These are phyloP conservation scores for Aspergillus intermedius DNA, from an alignment of 2,329 filamentous ascomycete species.

Conservation along the genomic window DNA sequence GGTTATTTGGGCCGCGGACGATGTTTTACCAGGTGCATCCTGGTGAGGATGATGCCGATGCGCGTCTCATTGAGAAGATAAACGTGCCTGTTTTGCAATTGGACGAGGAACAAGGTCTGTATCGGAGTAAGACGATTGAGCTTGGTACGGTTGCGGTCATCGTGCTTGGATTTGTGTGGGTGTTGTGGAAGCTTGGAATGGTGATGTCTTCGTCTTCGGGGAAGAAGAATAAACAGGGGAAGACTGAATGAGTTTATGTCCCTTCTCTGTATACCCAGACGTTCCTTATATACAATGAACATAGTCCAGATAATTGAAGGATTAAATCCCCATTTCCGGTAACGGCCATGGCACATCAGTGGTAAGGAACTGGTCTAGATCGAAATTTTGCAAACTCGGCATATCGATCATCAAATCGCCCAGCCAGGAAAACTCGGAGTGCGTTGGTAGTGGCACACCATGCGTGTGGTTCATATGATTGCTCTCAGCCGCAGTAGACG, in stretches of 20 bases:
- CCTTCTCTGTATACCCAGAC: background rate
- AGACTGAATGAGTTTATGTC: slow-evolving; percentile 18
- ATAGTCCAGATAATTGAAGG: background rate
- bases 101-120: slow-evolving; percentile 40
- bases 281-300: background rate
- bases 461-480: background rate
- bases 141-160: slow-evolving; percentile 55
- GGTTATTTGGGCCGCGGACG: slow-evolving; percentile 66
- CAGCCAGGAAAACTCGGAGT: slow-evolving; percentile 37
- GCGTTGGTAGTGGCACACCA: slow-evolving; percentile 17
- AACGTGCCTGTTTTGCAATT: slow-evolving; percentile 61
- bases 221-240: slow-evolving; percentile 13
- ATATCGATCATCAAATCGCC: slow-evolving; percentile 41
- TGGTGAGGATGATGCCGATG: slow-evolving; percentile 3
- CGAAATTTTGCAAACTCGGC: slow-evolving; percentile 39
- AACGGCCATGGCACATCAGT: slow-evolving; percentile 24
- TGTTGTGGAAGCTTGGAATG: slow-evolving; percentile 53
- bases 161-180: slow-evolving; percentile 61
- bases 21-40: slow-evolving; percentile 75
- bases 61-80: slow-evolving; percentile 48
- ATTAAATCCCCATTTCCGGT: slow-evolving; percentile 21
- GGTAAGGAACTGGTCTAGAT: slow-evolving; percentile 39
- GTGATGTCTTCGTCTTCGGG: slow-evolving; percentile 20
- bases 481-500: background rate
- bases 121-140: slow-evolving; percentile 36